Evolutionary conservation across 371 early-diverging fungal genomes (phyloP).

Genomic region (Zancudomyces culisetae): DNA sequence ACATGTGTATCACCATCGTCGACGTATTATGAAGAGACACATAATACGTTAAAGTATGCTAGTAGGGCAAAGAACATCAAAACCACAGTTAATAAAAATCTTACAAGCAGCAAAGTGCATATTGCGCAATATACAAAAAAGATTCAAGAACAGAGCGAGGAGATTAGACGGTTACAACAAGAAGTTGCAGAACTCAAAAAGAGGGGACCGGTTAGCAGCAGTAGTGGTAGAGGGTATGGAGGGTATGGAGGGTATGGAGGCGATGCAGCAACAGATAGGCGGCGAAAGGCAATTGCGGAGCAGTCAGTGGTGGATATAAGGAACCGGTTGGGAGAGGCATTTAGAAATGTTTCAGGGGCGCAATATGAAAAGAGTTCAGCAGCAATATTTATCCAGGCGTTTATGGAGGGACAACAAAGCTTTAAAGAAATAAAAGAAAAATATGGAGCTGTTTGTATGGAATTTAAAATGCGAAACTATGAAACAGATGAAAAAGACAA

Average conservation of each 20-base stretch:
- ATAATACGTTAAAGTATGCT: slow-evolving; percentile 80
- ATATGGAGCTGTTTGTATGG: slow-evolving; percentile 14
- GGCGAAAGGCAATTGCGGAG: slow-evolving; percentile 17
- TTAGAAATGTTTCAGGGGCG: slow-evolving; percentile 17
- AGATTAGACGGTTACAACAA: slow-evolving; percentile 27
- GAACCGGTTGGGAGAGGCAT: slow-evolving; percentile 15
- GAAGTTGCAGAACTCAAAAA: slow-evolving; percentile 14
- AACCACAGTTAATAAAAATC: slow-evolving; percentile 35
- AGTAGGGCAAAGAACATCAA: slow-evolving; percentile 60
- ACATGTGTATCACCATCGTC: slow-evolving; percentile 56
- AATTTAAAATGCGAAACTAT: slow-evolving; percentile 6
- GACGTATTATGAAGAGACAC: slow-evolving; percentile 58
- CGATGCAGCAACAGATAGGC: slow-evolving; percentile 8
- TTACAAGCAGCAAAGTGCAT: slow-evolving; percentile 30
- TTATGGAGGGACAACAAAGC: slow-evolving; percentile 7
- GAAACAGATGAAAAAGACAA: not conserved
- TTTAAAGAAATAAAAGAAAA: slow-evolving; percentile 17
- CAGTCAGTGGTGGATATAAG: slow-evolving; percentile 24
- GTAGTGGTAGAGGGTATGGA: slow-evolving; percentile 2
- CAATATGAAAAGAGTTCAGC: slow-evolving; percentile 22
- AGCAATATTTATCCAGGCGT: slow-evolving; percentile 11
- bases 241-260: slow-evolving; percentile 2
- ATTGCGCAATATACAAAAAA: slow-evolving; percentile 36
- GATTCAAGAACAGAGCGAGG: slow-evolving; percentile 33
- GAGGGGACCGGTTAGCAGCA: not conserved